phyloP scores from a whole-genome alignment of 495 filamentous ascomycete genomes.

The Peziza echinospora region DNA sequence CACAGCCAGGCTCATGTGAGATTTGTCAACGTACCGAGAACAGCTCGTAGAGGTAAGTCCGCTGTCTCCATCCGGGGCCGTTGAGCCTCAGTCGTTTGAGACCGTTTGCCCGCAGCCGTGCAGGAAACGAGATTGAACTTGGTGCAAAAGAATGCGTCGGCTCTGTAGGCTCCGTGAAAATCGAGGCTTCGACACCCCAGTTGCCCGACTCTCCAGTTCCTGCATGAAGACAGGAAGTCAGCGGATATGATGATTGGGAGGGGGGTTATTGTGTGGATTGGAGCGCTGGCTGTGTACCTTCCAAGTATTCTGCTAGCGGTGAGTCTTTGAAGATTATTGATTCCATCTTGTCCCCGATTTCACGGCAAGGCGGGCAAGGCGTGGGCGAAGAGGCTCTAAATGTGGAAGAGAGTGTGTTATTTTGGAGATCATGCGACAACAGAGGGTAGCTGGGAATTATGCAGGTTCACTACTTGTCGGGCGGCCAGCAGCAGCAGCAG shows the following conservation, averaged over 20 bases:
- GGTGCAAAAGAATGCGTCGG: conserved; percentile 7
- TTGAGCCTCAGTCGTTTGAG: conserved; percentile 10
- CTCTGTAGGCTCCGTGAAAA: conserved; percentile 6
- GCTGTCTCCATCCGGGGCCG: conserved; percentile 11
- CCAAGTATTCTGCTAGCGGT: conserved; percentile 78
- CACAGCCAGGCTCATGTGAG: conserved; percentile 16
- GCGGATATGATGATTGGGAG: conserved; percentile 3
- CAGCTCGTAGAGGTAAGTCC: conserved; percentile 13
- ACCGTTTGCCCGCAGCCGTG: conserved; percentile 9
- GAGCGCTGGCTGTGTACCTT: conserved; percentile 36
- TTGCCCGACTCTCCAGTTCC: conserved; percentile 30
- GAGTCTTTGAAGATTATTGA: conserved; percentile 74
- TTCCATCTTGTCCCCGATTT: conserved; percentile 43
- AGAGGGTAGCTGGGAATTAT: not conserved
- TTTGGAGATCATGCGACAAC: not conserved
- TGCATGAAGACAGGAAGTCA: conserved; percentile 10
- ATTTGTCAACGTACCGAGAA: conserved; percentile 13
- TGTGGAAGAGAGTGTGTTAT: not conserved
- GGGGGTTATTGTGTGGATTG: conserved; percentile 1
- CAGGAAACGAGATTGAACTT: conserved; percentile 23
- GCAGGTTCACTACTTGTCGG: too few relatives aligned
- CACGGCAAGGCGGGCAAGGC: too few relatives aligned
- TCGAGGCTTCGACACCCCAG: conserved; percentile 23
- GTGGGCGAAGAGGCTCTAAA: not conserved
- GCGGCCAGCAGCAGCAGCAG: too few relatives aligned